Percentiles rank a stretch among this genome's conserved stretches.
Evolutionary conservation across 2,329 filamentous ascomycete species (phyloP).

Genomic region (Xylariales sp.): DNA sequence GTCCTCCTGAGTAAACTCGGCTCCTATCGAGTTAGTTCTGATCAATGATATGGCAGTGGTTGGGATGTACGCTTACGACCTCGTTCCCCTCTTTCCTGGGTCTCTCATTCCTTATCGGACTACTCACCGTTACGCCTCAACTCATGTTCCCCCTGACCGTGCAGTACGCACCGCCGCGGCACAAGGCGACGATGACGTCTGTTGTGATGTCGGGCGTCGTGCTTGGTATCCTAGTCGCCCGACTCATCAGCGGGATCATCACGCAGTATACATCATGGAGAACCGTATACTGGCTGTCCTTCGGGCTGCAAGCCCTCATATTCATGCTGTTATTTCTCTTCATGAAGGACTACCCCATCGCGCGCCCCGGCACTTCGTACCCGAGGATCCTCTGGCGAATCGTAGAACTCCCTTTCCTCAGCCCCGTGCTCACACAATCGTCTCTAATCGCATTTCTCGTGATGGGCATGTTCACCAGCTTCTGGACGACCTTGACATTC

Average conservation of each 20-base stretch:
- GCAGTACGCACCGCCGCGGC: conserved; percentile 77
- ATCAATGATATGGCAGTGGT: conserved; percentile 59
- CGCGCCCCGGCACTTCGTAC: conserved; percentile 77
- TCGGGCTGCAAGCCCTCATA: conserved; percentile 77
- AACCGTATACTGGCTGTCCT: conserved; percentile 80
- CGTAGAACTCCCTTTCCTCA: conserved; percentile 68
- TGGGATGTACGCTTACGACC: conserved; percentile 76
- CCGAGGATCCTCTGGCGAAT: conserved; percentile 74
- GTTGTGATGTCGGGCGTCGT: conserved; percentile 81
- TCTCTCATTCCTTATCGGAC: conserved; percentile 77
- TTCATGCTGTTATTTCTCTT: conserved; percentile 73
- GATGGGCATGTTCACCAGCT: conserved; percentile 62
- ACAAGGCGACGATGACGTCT: conserved; percentile 75
- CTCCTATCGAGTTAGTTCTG: not conserved
- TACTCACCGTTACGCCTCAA: conserved; percentile 84
- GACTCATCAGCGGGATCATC: conserved; percentile 79
- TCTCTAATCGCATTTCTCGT: conserved; percentile 74
- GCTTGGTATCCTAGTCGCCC: conserved; percentile 79
- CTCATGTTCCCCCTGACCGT: conserved; percentile 84
- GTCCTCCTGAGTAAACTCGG: conserved; percentile 41
- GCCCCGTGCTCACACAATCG: conserved; percentile 77
- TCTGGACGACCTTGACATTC: conserved; percentile 59
- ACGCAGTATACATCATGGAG: conserved; percentile 81
- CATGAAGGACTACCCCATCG: conserved; percentile 84
- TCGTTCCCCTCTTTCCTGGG: conserved; percentile 73